Base-by-base conservation (phyloP, 768 basidiomycete genomes). In the Amanita thiersii region DNA sequence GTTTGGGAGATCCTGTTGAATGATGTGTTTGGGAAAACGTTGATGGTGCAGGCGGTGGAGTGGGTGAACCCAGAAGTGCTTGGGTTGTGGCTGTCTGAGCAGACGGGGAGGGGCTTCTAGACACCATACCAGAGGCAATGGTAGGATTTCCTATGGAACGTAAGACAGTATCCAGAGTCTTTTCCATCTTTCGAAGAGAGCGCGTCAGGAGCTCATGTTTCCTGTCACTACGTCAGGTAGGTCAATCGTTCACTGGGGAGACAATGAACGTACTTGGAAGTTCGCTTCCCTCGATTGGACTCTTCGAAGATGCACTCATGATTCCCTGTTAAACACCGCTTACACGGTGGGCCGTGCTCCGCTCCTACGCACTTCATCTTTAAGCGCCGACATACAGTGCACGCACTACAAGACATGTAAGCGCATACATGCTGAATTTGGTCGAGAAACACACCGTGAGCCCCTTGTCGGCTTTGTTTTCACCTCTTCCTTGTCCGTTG, bases 301-400 rank as follows among this genome's bases (percentile, higher is more conserved):
- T 97, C 94, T 64, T 98, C 92, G 49, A 99, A 98, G 32, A 96
- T 77, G 55, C 96, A 99, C 51, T 94, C 89, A 53, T 93, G 86
- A 50, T 77, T 77, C 14, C 86, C 82, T 0, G 78, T 54, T 34
- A 65, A 62, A 53, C 91, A 96, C 15, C 91, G 81, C 54, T 91
- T 93, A 66, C 91, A 96, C 0, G 91, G 88, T 0, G 86, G 86
- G 0, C 90, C 91, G 29, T 90, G 76, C 58, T 92, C 91, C 2
- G 86, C 89, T 24, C 86, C 86, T 5, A 88, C 85, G 44, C 89
- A 92, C 55, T 89, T 92, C 90, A 89, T 92, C 64, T 92, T 93
- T 23, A 92, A 72, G 18, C 89, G 81, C 15, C 91, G 77, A 58
- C 91, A 94, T 8, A 92, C 87, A 0, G 86, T 90, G 49, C 91